Base-by-base conservation (phyloP, 2,329 filamentous ascomycete genomes). In the Trichoderma guizhouense region DNA sequence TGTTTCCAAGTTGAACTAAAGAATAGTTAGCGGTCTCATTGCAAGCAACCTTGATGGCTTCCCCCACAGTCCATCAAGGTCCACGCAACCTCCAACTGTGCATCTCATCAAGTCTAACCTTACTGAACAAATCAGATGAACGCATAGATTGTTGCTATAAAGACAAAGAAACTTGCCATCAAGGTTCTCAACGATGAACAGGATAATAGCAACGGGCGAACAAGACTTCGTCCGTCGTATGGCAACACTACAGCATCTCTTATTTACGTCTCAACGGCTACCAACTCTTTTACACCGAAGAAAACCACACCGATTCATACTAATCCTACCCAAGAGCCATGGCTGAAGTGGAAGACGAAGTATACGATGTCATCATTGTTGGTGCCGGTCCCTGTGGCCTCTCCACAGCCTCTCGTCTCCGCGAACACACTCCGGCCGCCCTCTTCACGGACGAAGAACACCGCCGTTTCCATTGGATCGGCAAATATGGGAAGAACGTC, bases 381-480 rank as follows among this genome's bases (percentile, higher is more conserved):
- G 93, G 93, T 9, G 92, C 90, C 7, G 93, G 93, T 0, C 92
- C 93, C 5, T 92, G 90, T 74, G 92, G 92, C 5, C 88, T 95
- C 4, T 92, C 91, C 6, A 88, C 92, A 7, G 92, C 93, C 9
- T 89, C 92, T 1, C 87, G 93, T 5, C 86, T 95, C 1, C 86
- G 88, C 55, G 93, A 95, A 80, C 85, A 87, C 69, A 92, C 91
- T 0, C 93, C 93, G 0, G 93, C 91, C 0, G 92, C 93, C 1
- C 88, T 94, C 67, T 95, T 95, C 81, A 95, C 93, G 0, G 92
- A 95, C 77, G 92, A 93, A 75, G 93, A 95, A 77, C 92, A 95
- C 77, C 89, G 91, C 55, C 86, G 93, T n/a, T 95, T 93, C 78
- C 89, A 93, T 79, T 94, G 92, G 91, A 90, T 94, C 71, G 86